Evolutionary conservation across 2,329 filamentous ascomycete genomes (phyloP).

Genomic region (Rasamsonia emersonii): DNA sequence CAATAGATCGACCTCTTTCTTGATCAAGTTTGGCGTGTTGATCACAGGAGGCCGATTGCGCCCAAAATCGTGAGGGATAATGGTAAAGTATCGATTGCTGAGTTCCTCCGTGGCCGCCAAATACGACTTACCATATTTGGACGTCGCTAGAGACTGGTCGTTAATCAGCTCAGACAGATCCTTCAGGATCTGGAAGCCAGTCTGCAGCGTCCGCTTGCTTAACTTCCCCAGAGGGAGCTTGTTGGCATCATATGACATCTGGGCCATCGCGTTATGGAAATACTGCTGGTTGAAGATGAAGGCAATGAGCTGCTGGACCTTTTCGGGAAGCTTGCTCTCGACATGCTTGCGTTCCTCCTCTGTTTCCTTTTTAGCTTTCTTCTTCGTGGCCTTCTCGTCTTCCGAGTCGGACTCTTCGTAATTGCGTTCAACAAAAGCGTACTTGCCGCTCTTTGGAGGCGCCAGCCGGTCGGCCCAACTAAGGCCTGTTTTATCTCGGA

Average conservation of each 20-base stretch:
- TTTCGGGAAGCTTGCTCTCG: conserved; percentile 50
- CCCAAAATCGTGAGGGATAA: conserved; percentile 76
- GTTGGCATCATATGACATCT: conserved; percentile 40
- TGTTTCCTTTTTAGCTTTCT: conserved; percentile 28
- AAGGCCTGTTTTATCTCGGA: conserved; percentile 48
- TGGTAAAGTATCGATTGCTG: conserved; percentile 70
- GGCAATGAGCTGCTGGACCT: conserved; percentile 61
- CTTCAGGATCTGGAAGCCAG: conserved; percentile 69
- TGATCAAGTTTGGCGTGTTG: conserved; percentile 47
- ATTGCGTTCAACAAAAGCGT: conserved; percentile 70
- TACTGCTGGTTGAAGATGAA: conserved; percentile 76
- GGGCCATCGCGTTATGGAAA: conserved; percentile 49
- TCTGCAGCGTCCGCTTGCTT: conserved; percentile 65
- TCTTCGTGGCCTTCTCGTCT: conserved; percentile 27
- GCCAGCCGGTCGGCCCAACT: conserved; percentile 41
- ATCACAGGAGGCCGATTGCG: conserved; percentile 66
- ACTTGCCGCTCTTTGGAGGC: conserved; percentile 50
- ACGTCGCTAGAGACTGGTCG: conserved; percentile 39
- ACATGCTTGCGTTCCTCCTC: conserved; percentile 30
- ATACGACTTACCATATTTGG: conserved; percentile 34
- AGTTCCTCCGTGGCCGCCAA: conserved; percentile 48
- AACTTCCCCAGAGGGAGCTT: conserved; percentile 80
- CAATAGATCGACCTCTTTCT: conserved; percentile 69
- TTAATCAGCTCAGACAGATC: conserved; percentile 61
- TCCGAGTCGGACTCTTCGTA: conserved; percentile 57